phyloP scores from a whole-genome alignment of 805 yeast genomes.

The Candida ficus region DNA sequence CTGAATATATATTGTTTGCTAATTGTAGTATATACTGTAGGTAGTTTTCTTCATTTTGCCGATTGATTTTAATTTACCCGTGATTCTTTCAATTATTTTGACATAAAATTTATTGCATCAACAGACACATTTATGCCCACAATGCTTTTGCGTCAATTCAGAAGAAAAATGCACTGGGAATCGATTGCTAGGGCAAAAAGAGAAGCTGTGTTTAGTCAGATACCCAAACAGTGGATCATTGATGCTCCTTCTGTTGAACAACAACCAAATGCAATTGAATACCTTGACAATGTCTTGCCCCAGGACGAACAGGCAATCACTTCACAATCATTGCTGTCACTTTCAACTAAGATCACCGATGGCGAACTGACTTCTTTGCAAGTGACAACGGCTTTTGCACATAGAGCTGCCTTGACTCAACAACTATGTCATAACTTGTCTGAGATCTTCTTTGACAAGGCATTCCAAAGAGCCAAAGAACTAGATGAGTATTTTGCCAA shows the following conservation, averaged over 20 bases:
- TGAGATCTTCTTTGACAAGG: constrained; percentile 61
- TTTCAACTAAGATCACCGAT: constrained; percentile 6
- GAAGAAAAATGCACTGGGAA: constrained; percentile 12
- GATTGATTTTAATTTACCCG: background rate
- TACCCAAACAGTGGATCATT: constrained; percentile 22
- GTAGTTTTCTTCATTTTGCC: too few relatives aligned
- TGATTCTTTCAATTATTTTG: too few relatives aligned
- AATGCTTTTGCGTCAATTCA: background rate
- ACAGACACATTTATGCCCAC: too few relatives aligned
- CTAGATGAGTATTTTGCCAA: constrained; percentile 46
- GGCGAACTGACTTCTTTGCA: constrained; percentile 28
- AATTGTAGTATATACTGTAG: too few relatives aligned
- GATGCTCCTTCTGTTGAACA: constrained; percentile 16
- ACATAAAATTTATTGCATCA: too few relatives aligned
- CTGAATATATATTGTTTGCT: too few relatives aligned
- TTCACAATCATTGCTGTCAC: constrained; percentile 6
- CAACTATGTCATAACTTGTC: constrained; percentile 54
- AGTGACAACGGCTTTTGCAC: constrained; percentile 12
- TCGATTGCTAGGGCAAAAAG: constrained; percentile 13
- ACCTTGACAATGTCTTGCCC: constrained; percentile 15
- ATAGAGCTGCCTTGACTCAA: constrained; percentile 57
- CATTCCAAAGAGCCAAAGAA: constrained; percentile 46
- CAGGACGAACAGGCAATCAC: constrained; percentile 17
- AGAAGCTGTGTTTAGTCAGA: constrained; percentile 7
- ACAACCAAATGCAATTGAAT: constrained; percentile 14